A percentile compares a stretch with the other conserved stretches of the same genome.
phyloP scores from a whole-genome alignment of 805 yeast genomes.

The Metschnikowia peoriensis region DNA sequence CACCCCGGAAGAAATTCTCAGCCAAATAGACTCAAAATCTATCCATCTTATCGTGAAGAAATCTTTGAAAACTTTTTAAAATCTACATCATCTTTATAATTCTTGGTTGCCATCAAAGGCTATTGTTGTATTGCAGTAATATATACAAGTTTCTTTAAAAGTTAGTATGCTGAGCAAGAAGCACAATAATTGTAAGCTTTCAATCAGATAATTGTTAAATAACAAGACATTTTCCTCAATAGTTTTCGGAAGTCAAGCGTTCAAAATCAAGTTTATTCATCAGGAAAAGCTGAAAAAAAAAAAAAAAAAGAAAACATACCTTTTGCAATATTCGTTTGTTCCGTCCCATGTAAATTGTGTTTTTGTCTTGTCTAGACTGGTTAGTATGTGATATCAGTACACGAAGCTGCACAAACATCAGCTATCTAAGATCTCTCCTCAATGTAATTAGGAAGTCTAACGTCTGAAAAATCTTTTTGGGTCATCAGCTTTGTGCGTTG shows the following conservation, averaged over 20 bases:
- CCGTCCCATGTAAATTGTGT: conserved; percentile 1
- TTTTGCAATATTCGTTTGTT: background rate
- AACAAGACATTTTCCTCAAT: conserved; percentile 25
- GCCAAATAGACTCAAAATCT: too few relatives aligned
- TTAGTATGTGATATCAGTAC: conserved; percentile 6
- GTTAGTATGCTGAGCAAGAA: conserved; percentile 11
- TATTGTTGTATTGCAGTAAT: conserved; percentile 1
- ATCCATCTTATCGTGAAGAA: too few relatives aligned
- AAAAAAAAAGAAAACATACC: conserved; percentile 13
- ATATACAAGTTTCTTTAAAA: conserved; percentile 11
- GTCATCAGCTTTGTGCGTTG: conserved; percentile 29
- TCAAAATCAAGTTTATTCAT: conserved; percentile 26
- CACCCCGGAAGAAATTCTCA: too few relatives aligned
- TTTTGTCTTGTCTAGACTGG: conserved; percentile 1
- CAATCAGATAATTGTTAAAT: conserved; percentile 18
- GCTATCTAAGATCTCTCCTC: conserved; percentile 36
- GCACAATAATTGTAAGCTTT: background rate
- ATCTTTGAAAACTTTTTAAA: too few relatives aligned
- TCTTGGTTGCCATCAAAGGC: conserved; percentile 1
- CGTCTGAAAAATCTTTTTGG: conserved; percentile 34
- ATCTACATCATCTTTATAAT: background rate
- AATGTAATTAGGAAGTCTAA: conserved; percentile 40
- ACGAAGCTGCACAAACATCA: conserved; percentile 16
- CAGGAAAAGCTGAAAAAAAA: conserved; percentile 12
- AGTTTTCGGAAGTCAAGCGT: conserved; percentile 31